Base-by-base conservation (phyloP, 441 rosid genomes). In the Cnidoscolus chayamansa region DNA sequence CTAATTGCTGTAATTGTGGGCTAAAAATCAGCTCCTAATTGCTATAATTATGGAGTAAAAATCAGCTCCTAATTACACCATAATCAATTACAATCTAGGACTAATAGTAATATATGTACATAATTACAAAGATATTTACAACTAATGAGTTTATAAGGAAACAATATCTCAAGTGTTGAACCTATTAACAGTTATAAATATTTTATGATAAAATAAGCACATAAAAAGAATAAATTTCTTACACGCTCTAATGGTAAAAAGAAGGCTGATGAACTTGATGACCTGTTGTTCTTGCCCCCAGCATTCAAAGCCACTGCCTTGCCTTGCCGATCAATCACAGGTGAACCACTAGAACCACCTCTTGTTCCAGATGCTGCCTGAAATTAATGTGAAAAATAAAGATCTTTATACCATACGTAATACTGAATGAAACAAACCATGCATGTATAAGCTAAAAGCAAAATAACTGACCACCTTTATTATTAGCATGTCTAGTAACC, bases 331-430 rank as follows among this genome's bases (percentile, higher is more conserved):
- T 96, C 94, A 78, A 96, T 90, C 78, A 93, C 97, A 8, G 98
- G 98, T 72, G 98, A 96, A 76, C 99, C 99, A 84, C 99, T 96
- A 73, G 99, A 96, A 65, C 99, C 99, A 78, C 97, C 96, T 82
- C 90, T 93, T 40, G 98, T 93, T 74, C 99, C 99, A 6, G 96
- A 93, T 70, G 97, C 99, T 75, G 98, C 99, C 99, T 93, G 80
- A 62, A 79, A 78, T 51, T 73, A 37, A 49, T 57, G 0, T 56
- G 17, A 10, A 49, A 35, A 47, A 25, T 25, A 25, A 25, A 25
- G 25, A 25, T 25, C 25, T 25, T 25, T 25, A 25, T 25, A 25
- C 32, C 67, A 63, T 5, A 63, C 53, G 45, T 16, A 51, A 35
- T 51, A 6, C 45, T 53, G 16, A 10, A 30, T 49, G 43, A 67